Base-by-base conservation (phyloP, 176 grass and related monocot genomes). In the Aegilops bicornis region DNA sequence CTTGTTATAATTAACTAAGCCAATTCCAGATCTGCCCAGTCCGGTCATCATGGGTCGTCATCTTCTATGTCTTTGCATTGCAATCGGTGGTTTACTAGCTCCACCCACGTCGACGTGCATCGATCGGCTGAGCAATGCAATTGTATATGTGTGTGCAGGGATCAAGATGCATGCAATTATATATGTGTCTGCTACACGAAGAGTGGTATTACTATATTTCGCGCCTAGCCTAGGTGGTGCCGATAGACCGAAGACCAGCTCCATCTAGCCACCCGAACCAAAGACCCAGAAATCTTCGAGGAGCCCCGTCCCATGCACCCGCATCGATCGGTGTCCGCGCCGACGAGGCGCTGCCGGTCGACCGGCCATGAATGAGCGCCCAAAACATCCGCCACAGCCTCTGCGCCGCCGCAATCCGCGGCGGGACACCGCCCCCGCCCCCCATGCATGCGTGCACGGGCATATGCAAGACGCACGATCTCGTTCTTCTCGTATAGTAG, bases 361-460 rank as follows among this genome's bases (percentile, higher is more conserved):
- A 36, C 82, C 71, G 72, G 31, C 83, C 84, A 76, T 89, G 14
- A 83, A 80, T 33, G 83, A 84, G 84, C 64, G 43, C 24, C 87
- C 85, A 48, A 64, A 47, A 68, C 85, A 86, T 84, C 79, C 52
- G 68, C 75, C 81, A 48, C 22, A 52, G 59, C 78, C 69, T 85
- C 82, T 47, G 78, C 59, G 30, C 52, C 79, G 74, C 36, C 83
- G 23, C 66, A 74, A 79, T 92, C 79, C 12, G 58, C 90, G 83
- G 60, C 78, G 82, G 61, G 36, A 62, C 82, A 68, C 77, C 64
- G 59, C 67, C 64, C 30, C 30, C 30, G 30, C 1, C 1, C 30
- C 1, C 30, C 30, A 31, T 31, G 30, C 30, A 31, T 31, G 30
- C 30, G 2, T 31, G 30, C 30, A 31, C 30, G 30, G 30, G 30